Evolutionary conservation across 306 rosid species (phyloP).

Genomic region (Morella rubra): DNA sequence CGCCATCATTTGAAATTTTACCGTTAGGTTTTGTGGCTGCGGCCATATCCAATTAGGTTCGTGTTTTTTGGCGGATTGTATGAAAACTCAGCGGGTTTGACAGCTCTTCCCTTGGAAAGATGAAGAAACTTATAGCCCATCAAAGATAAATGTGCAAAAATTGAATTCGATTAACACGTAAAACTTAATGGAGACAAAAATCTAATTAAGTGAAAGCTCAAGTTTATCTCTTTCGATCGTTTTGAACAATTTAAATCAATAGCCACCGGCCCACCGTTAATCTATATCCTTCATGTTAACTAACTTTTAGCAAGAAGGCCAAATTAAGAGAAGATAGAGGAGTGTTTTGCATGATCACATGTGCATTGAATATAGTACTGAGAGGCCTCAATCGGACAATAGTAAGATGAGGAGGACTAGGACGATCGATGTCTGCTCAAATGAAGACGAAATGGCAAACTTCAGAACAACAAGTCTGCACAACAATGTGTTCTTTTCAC

Average conservation of each 20-base stretch:
- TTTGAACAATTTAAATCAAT: no score
- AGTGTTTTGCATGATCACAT: no score
- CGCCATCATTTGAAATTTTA: constrained; percentile 36
- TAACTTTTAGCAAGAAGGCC: no score
- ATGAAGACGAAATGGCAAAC: no score
- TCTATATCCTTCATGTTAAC: no score
- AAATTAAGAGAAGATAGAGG: no score
- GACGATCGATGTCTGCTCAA: no score
- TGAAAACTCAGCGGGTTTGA: constrained; percentile 44
- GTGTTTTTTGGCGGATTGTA: constrained; percentile 34
- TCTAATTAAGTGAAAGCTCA: background rate
- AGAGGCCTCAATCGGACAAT: no score
- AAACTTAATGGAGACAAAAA: background rate
- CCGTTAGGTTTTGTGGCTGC: constrained; percentile 46
- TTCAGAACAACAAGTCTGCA: background rate
- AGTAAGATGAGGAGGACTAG: no score
- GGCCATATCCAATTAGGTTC: constrained; percentile 12
- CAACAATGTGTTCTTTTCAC: background rate
- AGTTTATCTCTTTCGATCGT: no score
- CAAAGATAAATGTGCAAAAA: background rate
- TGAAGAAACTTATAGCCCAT: background rate
- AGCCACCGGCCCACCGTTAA: no score
- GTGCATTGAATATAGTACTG: no score
- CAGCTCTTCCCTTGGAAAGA: constrained; percentile 11
- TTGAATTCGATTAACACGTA: background rate